phyloP scores from a whole-genome alignment of 176 grass and related monocot species.

The Leersia perrieri region DNA sequence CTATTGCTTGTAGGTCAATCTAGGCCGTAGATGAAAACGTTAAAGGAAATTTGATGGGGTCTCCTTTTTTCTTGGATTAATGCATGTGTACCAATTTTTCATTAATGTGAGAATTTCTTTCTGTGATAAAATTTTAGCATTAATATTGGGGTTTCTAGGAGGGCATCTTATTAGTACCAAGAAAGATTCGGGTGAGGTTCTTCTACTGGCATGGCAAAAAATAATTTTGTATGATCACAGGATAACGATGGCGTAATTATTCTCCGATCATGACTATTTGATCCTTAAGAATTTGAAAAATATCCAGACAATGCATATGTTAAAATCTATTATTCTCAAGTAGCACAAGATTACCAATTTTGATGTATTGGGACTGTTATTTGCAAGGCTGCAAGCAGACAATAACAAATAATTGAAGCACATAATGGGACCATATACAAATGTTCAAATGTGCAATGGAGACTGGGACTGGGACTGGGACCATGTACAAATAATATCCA shows the following conservation, averaged over 20 bases:
- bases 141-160: neutral
- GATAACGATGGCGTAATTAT: neutral
- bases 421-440: neutral
- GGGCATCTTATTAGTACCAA: neutral
- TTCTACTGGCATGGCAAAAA: neutral
- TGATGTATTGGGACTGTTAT: constrained; percentile 9
- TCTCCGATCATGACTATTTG: neutral
- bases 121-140: neutral
- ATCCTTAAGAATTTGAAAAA: constrained; percentile 9
- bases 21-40: neutral
- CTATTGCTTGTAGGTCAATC: neutral
- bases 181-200: neutral
- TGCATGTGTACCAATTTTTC: neutral
- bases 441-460: neutral
- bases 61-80: neutral
- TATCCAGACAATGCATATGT: neutral
- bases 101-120: neutral
- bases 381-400: neutral
- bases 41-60: neutral
- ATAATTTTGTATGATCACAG: neutral
- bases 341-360: neutral
- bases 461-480: too few relatives aligned
- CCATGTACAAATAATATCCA: too few relatives aligned
- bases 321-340: neutral
- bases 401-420: neutral